Evolutionary conservation across 2,329 filamentous ascomycete species (phyloP), one percentile per base, ranked within the genome.

Genomic region (Phaeoacremonium minimum): DNA sequence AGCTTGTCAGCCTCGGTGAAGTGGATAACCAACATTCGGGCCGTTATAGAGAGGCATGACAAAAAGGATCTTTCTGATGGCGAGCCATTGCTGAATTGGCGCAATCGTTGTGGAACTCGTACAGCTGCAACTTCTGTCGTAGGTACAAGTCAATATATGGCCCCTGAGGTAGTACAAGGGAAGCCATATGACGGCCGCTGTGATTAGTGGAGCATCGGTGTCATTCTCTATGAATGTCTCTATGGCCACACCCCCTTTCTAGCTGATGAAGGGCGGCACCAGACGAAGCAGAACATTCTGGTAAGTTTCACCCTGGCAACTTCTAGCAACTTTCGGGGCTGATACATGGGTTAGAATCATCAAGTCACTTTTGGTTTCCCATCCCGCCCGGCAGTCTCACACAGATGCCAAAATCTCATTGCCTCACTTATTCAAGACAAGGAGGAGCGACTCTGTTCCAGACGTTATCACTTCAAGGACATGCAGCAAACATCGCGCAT

Each of bases 131-230:
- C 82, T 47, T 95, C 89, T 31, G 81, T 95, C 2, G 91, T 97
- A 9, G 91, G 91, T 3, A 97, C 93, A 3, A 95, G 89, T 56
- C 91, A 96, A 56, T 97, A 97, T 66, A 97, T 96, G 93, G 91
- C 93, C 1, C 91, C 91, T 3, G 93, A 97, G 65, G 87, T 97
- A 14, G 83, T 96, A 40, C 71, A 76, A 46, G 87, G 90, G 18
- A 76, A 88, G 33, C 66, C 74, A 26, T 97, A 97, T 58, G 93
- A 97, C 61, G 91, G 87, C 18, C 76, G 91, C 53, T 97, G 91
- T 62, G 91, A 97, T 62, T 97, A 77, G 88, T 97, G 87, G 91
- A 96, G 90, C 62, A 78, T 97, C 49, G 91, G 89, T 36, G 81
- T 97, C 54, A 96, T 97, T 53, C 63, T 97, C 38, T 97, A 87